Percentiles rank a stretch among this genome's conserved stretches.
phyloP scores from a whole-genome alignment of 805 yeast species.

The Candida broadrunensis region DNA sequence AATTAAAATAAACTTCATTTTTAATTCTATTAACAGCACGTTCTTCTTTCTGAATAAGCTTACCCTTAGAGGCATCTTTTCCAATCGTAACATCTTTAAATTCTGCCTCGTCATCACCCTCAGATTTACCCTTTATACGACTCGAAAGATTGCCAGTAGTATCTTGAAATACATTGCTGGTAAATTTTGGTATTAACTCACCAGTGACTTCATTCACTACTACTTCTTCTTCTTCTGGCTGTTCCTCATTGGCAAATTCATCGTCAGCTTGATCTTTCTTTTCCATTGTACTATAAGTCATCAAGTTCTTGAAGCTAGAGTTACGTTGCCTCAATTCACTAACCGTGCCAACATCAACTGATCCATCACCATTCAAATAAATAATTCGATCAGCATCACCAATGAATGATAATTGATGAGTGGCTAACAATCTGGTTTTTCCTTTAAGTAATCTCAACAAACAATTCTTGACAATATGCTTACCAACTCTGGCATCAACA shows the following conservation, averaged over 20 bases:
- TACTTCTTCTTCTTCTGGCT: slow-evolving; percentile 1
- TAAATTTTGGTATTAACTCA: not conserved
- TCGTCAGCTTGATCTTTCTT: slow-evolving; percentile 34
- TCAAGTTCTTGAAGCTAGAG: slow-evolving; percentile 33
- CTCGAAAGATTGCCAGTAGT: slow-evolving; percentile 52
- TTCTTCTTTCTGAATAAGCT: slow-evolving; percentile 45
- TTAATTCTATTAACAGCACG: slow-evolving; percentile 50
- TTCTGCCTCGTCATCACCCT: slow-evolving; percentile 13
- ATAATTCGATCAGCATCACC: slow-evolving; percentile 70
- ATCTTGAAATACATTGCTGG: not conserved
- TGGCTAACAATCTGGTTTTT: slow-evolving; percentile 73
- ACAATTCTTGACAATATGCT: slow-evolving; percentile 70
- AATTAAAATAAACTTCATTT: slow-evolving; percentile 28
- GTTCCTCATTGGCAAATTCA: not conserved
- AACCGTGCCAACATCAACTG: slow-evolving; percentile 58
- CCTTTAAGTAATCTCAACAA: slow-evolving; percentile 53
- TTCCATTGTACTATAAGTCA: slow-evolving; percentile 31
- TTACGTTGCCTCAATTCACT: slow-evolving; percentile 46
- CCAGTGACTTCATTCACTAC: not conserved
- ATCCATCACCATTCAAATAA: slow-evolving; percentile 64
- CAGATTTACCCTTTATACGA: slow-evolving; percentile 5
- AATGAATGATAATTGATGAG: slow-evolving; percentile 77
- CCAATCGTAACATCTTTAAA: slow-evolving; percentile 7
- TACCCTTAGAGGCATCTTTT: slow-evolving; percentile 10
- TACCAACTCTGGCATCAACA: slow-evolving; percentile 85